Base-by-base conservation (phyloP, 2,329 filamentous ascomycete species). In the Colletotrichum sansevieriae region DNA sequence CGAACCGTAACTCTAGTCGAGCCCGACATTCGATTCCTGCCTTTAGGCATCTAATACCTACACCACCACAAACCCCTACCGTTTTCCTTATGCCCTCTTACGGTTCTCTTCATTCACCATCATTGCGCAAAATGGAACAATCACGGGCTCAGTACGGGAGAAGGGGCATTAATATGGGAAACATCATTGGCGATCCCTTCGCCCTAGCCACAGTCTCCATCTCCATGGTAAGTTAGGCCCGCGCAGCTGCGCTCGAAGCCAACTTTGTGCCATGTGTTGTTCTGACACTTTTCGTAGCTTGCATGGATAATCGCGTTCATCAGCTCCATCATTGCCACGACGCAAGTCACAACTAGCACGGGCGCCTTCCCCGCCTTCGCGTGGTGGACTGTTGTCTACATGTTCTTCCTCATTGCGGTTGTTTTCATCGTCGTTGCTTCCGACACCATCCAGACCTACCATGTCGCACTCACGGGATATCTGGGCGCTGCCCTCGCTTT, bases 241-340 rank as follows among this genome's bases (percentile, higher is more conserved):
- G 15, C 18, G 5, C 22, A 35, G 35, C 37, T 47, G 4, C 29
- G 7, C 29, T 58, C 4, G 20, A 18, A 18, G 11, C 72, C 47
- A 25, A 8, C 39, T 15, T 4, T 12, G 46, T 63, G 49, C 18
- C 46, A 25, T 12, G 49, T 10, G 15, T 18, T n/a, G 20, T 59
- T 33, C 55, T 68, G 18, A 68, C 46, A 15, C 5, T 39, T 18
- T 6, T 18, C 71, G 6, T 78, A 98, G 95, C 90, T 97, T 72
- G 95, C 95, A 68, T 99, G 96, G 96, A 81, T 97, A 73, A 97
- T 99, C 76, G 90, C 94, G 52, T 97, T 98, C 79, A 88, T 98
- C 76, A 87, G 91, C 71, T 95, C 93, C 70, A 91, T 97, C 77
- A 89, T 98, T 74, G 90, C 91, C 46, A 85, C 88, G 66, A 76